phyloP scores from a whole-genome alignment of 345 rosid species.

The Camelina hispida region DNA sequence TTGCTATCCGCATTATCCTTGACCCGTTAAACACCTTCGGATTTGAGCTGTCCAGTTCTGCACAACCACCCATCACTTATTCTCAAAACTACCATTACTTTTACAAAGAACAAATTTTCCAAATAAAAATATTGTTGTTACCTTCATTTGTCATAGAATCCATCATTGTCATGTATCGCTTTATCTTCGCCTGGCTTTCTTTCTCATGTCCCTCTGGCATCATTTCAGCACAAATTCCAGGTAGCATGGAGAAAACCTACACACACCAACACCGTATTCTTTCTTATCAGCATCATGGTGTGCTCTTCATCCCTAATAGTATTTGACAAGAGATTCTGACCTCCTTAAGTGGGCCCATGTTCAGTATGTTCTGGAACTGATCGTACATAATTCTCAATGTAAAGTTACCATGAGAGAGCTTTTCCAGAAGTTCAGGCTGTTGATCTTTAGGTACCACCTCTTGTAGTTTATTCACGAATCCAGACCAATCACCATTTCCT shows the following conservation, averaged over 20 bases:
- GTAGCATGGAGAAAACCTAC: constrained; percentile 89
- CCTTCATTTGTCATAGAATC: constrained; percentile 93
- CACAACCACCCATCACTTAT: constrained; percentile 15
- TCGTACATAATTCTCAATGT: constrained; percentile 90
- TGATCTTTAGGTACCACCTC: constrained; percentile 96
- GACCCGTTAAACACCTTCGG: constrained; percentile 80
- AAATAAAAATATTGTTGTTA: background rate
- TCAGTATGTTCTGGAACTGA: constrained; percentile 81
- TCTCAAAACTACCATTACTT: background rate
- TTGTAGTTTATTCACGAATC: constrained; percentile 93
- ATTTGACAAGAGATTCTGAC: constrained; percentile 45
- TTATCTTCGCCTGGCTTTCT: constrained; percentile 93
- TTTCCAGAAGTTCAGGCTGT: constrained; percentile 93
- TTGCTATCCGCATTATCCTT: constrained; percentile 76
- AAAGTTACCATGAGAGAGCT: constrained; percentile 89
- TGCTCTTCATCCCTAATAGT: background rate
- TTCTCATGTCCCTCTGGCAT: constrained; percentile 96
- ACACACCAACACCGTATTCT: constrained; percentile 15
- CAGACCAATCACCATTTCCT: constrained; percentile 97
- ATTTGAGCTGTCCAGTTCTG: constrained; percentile 87
- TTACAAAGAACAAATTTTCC: background rate
- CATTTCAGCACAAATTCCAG: constrained; percentile 79
- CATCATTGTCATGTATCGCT: constrained; percentile 95
- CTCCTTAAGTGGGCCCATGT: constrained; percentile 95
- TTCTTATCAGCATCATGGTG: background rate